Conservation (phyloP, 345 rosid genomes). For the Eucalyptus pauciflora region DNA sequence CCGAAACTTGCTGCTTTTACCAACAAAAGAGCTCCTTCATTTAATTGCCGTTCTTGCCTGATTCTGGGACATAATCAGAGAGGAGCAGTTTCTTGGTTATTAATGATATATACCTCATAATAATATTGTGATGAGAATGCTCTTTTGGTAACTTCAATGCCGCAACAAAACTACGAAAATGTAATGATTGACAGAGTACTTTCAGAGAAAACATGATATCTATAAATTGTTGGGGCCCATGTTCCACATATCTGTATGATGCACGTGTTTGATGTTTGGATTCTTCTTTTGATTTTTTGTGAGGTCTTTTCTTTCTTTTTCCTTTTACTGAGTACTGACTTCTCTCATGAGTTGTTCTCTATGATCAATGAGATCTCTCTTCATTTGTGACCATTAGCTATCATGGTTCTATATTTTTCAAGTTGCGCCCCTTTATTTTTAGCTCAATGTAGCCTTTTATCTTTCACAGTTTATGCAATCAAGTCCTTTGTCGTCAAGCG, state of each 20-base stretch:
- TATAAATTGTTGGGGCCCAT: neutral
- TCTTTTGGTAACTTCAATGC: neutral
- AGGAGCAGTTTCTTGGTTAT: neutral
- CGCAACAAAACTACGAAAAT: too few relatives aligned
- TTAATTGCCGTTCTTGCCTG: neutral
- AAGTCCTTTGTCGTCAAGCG: neutral
- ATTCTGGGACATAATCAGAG: neutral
- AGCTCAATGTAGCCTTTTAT: neutral
- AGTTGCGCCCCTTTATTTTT: neutral
- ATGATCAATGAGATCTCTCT: rapidly evolving
- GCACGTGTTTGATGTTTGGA: neutral
- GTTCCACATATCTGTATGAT: rapidly evolving
- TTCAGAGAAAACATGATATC: neutral
- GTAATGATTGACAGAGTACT: neutral
- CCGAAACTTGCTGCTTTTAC: neutral
- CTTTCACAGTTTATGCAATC: neutral
- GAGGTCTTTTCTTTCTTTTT: neutral
- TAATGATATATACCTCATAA: neutral
- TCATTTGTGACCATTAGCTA: neutral
- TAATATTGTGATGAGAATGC: neutral
- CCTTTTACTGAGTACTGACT: rapidly evolving
- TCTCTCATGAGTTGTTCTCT: neutral
- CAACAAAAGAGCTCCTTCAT: neutral
- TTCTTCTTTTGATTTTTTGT: neutral
- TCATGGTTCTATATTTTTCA: neutral